A percentile compares a stretch with the other conserved stretches of the same genome.
phyloP scores from a whole-genome alignment of 345 rosid genomes.

The Lumnitzera littorea region DNA sequence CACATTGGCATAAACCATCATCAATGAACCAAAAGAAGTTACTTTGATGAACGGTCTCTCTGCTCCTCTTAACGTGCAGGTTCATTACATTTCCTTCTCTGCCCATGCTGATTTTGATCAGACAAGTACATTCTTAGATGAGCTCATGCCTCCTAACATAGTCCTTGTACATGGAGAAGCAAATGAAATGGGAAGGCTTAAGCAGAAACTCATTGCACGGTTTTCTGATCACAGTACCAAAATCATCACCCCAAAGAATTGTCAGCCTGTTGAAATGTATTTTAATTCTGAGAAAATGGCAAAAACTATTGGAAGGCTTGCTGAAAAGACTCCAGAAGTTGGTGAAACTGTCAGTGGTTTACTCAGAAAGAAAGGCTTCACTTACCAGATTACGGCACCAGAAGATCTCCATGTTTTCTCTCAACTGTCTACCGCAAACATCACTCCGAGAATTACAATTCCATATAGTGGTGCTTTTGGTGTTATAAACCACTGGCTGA shows the following conservation, averaged over 20 bases:
- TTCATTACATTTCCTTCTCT: conserved; percentile 88
- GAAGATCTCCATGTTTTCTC: conserved; percentile 96
- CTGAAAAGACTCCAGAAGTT: conserved; percentile 70
- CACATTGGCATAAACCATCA: conserved; percentile 71
- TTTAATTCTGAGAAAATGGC: conserved; percentile 93
- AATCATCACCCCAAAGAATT: conserved; percentile 81
- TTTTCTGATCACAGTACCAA: conserved; percentile 72
- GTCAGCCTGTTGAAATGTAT: conserved; percentile 79
- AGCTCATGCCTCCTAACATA: conserved; percentile 91
- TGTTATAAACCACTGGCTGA: conserved; percentile 69
- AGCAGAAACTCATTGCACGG: conserved; percentile 72
- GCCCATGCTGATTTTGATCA: conserved; percentile 96
- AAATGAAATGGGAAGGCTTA: conserved; percentile 90
- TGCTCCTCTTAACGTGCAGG: conserved; percentile 85
- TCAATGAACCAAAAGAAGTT: conserved; percentile 87
- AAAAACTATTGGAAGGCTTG: conserved; percentile 77
- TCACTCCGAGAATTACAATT: conserved; percentile 74
- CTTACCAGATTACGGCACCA: conserved; percentile 95
- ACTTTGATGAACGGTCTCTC: conserved; percentile 86
- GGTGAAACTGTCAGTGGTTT: conserved; percentile 78
- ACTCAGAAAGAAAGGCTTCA: conserved; percentile 85
- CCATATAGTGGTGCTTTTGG: conserved; percentile 77
- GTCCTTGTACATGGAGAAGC: conserved; percentile 94
- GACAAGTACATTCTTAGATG: conserved; percentile 86
- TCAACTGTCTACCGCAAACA: conserved; percentile 77